Evolutionary conservation across 2,329 filamentous ascomycete species (phyloP).

Genomic region (Neonectria faginata): DNA sequence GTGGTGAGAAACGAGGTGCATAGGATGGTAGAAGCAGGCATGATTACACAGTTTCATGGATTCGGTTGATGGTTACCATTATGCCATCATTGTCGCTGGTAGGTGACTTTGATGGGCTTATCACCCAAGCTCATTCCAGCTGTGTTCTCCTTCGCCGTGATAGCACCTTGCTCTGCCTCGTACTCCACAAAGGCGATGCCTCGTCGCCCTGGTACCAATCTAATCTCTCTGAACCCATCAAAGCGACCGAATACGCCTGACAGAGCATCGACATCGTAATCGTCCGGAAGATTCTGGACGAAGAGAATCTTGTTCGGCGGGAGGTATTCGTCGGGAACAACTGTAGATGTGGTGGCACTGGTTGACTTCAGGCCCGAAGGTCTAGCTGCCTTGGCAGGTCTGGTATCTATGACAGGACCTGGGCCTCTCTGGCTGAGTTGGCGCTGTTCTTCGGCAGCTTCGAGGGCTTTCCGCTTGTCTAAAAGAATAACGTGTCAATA

Average conservation of each 20-base stretch:
- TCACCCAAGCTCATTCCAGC: conserved; percentile 83
- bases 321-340: conserved; percentile 96
- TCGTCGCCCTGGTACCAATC: conserved; percentile 85
- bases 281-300: conserved; percentile 90
- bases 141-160: conserved; percentile 93
- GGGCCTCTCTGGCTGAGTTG: conserved; percentile 77
- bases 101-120: conserved; percentile 92
- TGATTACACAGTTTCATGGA: neutral
- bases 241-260: conserved; percentile 87
- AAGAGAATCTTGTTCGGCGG: conserved; percentile 98
- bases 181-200: conserved; percentile 98
- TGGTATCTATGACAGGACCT: conserved; percentile 60
- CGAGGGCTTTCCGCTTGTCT: conserved; percentile 84
- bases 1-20: neutral
- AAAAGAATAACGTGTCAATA: conserved; percentile 9
- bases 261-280: conserved; percentile 84
- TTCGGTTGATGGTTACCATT: conserved; percentile 3
- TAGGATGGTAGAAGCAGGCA: neutral
- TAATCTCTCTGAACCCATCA: conserved; percentile 93
- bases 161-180: conserved; percentile 88
- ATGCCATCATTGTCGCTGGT: conserved; percentile 80
- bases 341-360: conserved; percentile 72
- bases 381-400: conserved; percentile 75
- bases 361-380: conserved; percentile 78
- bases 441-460: conserved; percentile 82